Percentiles rank a stretch among this genome's conserved stretches.
Evolutionary conservation across 306 rosid genomes (phyloP).

Genomic region (Castanopsis chinensis): DNA sequence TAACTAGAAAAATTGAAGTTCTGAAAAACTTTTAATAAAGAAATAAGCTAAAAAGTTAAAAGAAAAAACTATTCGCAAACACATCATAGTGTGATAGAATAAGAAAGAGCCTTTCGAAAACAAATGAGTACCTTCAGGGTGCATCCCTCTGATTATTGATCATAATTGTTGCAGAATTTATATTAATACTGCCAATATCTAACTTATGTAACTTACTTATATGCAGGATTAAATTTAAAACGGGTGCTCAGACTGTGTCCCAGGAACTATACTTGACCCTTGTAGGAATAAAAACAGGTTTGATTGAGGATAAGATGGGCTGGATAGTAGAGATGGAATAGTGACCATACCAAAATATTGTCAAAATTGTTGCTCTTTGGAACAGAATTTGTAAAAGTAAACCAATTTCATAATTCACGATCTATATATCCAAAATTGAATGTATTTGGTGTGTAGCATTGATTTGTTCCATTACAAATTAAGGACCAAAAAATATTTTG

Average conservation of each 20-base stretch:
- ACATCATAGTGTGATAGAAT: background rate
- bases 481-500: too few relatives aligned
- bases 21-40: too few relatives aligned
- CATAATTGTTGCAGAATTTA: background rate
- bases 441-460: too few relatives aligned
- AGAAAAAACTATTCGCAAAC: too few relatives aligned
- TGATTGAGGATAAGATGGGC: conserved; percentile 59
- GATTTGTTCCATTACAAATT: too few relatives aligned
- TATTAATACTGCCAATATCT: conserved; percentile 1
- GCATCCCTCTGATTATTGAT: background rate
- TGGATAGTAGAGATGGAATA: conserved; percentile 63
- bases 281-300: conserved; percentile 65
- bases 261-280: conserved; percentile 46
- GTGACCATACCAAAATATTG: conserved; percentile 1
- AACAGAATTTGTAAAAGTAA: too few relatives aligned
- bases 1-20: too few relatives aligned
- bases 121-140: background rate
- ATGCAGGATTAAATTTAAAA: conserved; percentile 63
- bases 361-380: too few relatives aligned
- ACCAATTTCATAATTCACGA: too few relatives aligned
- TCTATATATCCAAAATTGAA: too few relatives aligned
- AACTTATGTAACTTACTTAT: background rate
- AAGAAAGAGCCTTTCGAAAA: background rate
- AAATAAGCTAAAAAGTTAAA: too few relatives aligned
- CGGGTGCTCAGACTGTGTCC: conserved; percentile 50